These are phyloP conservation scores for Sungouiozyma ichnusensis DNA, from an alignment of 805 yeast species.

Conservation along the genomic window DNA sequence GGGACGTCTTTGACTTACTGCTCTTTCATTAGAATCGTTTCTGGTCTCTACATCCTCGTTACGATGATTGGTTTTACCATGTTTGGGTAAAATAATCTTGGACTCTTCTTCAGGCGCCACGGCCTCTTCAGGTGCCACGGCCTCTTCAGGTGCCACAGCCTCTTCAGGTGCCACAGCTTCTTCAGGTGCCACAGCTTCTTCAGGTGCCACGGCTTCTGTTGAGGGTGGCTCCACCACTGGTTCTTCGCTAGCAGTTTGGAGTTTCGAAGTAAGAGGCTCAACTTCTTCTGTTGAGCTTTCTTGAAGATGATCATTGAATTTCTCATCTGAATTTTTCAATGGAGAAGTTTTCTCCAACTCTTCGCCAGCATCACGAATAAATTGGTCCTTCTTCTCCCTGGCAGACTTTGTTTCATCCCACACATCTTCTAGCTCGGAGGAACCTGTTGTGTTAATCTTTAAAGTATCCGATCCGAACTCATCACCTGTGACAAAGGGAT, in stretches of 20 bases:
- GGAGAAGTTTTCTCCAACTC: background rate
- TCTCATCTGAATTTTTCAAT: background rate
- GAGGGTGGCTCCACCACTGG: no score
- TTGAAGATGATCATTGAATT: no score
- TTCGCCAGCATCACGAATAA: background rate
- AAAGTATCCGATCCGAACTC: background rate
- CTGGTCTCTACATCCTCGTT: background rate
- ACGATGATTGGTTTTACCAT: background rate
- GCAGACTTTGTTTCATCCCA: background rate
- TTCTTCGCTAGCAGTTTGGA: no score
- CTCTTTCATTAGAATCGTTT: background rate
- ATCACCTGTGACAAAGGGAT: background rate
- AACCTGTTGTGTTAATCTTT: background rate
- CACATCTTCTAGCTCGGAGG: background rate
- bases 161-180: background rate
- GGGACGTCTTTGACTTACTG: conserved; percentile 7
- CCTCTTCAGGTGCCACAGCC: background rate
- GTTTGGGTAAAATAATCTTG: conserved; percentile 9
- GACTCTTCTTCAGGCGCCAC: background rate
- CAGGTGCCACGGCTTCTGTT: no score
- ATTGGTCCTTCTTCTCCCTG: background rate
- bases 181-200: background rate
- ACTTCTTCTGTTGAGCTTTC: no score
- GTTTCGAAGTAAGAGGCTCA: no score
- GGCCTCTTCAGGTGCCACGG: background rate